These are phyloP conservation scores for Nakazawaea wickerhamii DNA, from an alignment of 805 yeast species.

Conservation along the genomic window DNA sequence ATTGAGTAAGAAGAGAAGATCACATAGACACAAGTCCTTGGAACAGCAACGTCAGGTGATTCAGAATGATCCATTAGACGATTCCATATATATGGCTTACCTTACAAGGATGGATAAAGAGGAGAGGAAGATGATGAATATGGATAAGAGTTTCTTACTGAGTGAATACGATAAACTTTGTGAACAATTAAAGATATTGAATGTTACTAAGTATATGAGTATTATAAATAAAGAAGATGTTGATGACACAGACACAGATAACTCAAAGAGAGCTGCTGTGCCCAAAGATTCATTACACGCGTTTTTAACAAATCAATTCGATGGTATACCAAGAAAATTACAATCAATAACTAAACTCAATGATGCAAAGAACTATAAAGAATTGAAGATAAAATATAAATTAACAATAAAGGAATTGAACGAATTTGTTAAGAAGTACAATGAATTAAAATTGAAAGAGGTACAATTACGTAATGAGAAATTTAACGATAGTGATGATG, in stretches of 20 bases:
- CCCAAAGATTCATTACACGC: constrained; percentile 4
- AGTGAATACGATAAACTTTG: constrained; percentile 53
- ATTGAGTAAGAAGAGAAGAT: constrained; percentile 6
- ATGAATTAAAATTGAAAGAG: constrained; percentile 33
- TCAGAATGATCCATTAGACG: constrained; percentile 40
- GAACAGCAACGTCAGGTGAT: constrained; percentile 2
- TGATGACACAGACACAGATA: neutral
- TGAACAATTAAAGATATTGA: constrained; percentile 36
- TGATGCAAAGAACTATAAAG: constrained; percentile 41
- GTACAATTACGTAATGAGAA: constrained; percentile 21
- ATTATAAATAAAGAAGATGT: constrained; percentile 23
- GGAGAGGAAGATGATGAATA: constrained; percentile 52
- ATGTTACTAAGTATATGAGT: constrained; percentile 13
- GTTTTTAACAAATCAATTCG: constrained; percentile 11
- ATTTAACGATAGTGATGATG: constrained; percentile 15
- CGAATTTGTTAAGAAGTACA: constrained; percentile 31
- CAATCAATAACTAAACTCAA: constrained; percentile 45
- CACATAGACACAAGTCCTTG: neutral
- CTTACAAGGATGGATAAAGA: constrained; percentile 60
- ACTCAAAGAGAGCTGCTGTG: neutral
- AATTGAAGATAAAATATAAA: constrained; percentile 44
- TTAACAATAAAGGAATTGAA: constrained; percentile 46
- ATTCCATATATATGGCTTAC: constrained; percentile 35
- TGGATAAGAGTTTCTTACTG: constrained; percentile 48
- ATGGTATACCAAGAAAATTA: constrained; percentile 42